Evolutionary conservation across 257 asterid genomes (phyloP), one percentile per base, ranked within the genome.

Genomic region (Gentiana macrophylla): DNA sequence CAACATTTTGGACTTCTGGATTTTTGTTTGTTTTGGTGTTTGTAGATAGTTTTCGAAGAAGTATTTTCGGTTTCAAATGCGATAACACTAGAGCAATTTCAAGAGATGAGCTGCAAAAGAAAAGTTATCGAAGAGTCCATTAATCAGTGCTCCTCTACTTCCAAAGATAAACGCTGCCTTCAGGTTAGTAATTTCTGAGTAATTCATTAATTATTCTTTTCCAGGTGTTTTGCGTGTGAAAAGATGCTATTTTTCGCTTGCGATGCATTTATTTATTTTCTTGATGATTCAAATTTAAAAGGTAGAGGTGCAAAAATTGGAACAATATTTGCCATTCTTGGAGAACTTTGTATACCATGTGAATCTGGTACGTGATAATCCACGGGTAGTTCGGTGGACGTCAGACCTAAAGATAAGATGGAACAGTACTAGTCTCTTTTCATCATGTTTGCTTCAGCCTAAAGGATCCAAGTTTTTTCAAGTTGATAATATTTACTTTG

Each of bases 31-130:
- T 66, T 44, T 44, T 51, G 36, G 45, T 38, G 47, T 62, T 48
- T 52, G 15, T 56, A 82, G 94, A 67, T 79, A 54, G 62, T 69
- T 49, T 85, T 70, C 51, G 61, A 78, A 62, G 63, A 70, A 11
- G 78, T 61, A 59, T 10, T 78, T 24, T 32, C 37, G 36, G 81
- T 77, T 11, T 53, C 61, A 24, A 84, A 80, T 70, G 62, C 81
- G 13, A 68, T 55, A 44, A 76, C 95, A 1, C 82, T 80, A 37
- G 93, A 80, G 72, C 78, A 82, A 51, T 74, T 80, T 57, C 73
- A 80, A 67, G 89, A 83, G 62, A 46, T 77, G 73, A 86, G 84
- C 76, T 80, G 78, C 63, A 83, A 71, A 53, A 84, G 89, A 50
- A 80, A 79, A 71, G 80, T 77, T 8, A 65, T 83, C 2, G 80